Conservation (phyloP, 1,139 yeast species). For the Protomyces inundatus region DNA sequence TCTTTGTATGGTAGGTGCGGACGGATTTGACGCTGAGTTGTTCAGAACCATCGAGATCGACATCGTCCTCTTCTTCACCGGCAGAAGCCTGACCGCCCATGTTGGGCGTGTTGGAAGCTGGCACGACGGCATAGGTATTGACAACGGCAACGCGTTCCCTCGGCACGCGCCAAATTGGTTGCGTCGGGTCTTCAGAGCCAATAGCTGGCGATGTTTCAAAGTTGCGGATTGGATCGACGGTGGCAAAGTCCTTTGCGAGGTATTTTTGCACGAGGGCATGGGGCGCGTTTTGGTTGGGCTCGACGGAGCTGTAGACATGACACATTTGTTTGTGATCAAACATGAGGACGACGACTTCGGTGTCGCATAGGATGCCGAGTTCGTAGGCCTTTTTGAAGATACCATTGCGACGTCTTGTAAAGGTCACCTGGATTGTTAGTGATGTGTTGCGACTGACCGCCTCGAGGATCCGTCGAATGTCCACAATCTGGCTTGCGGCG, state of each 20-base stretch:
- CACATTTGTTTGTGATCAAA: constrained; percentile 29
- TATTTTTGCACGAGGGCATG: constrained; percentile 24
- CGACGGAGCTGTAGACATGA: constrained; percentile 27
- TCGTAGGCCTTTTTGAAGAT: constrained; percentile 30
- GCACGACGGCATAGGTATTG: constrained; percentile 26
- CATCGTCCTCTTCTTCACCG: constrained; percentile 23
- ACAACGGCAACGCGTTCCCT: constrained; percentile 26
- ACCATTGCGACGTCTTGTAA: constrained; percentile 29
- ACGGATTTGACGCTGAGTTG: constrained; percentile 25
- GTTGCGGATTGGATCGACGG: constrained; percentile 27
- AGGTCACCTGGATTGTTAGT: constrained; percentile 25
- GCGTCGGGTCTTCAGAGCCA: constrained; percentile 14
- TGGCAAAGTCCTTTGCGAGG: constrained; percentile 24
- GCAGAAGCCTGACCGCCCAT: neutral
- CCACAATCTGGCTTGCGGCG: too few species aligned
- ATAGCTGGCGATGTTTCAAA: constrained; percentile 21
- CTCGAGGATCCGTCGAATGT: neutral
- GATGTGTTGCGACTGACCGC: neutral
- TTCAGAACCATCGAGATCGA: constrained; percentile 26
- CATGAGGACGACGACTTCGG: constrained; percentile 28
- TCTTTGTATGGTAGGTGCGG: constrained; percentile 25
- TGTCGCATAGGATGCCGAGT: constrained; percentile 29
- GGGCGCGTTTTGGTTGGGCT: constrained; percentile 1
- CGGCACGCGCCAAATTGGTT: constrained; percentile 14
- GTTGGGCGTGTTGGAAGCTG: constrained; percentile 10